Base-by-base conservation (phyloP, 2,329 filamentous ascomycete genomes). In the Diaporthe nobilis region DNA sequence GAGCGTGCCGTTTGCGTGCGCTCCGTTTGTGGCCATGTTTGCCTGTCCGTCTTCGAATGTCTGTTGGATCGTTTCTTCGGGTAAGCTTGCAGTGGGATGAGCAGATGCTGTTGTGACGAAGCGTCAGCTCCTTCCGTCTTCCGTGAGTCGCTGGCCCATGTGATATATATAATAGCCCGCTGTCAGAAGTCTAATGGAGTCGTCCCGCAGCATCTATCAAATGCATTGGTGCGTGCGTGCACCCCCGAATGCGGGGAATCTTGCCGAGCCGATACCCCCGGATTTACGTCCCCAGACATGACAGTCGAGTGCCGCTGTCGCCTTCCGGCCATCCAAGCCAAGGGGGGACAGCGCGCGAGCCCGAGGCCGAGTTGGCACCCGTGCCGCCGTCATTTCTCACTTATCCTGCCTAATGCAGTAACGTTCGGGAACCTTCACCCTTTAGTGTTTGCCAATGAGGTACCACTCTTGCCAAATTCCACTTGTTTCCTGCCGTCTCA, bases 1-100 rank as follows among this genome's bases (percentile, higher is more conserved):
- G 1, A 57, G 55, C 28, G 57, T 17, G 17, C 70, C 57, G 25
- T 65, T 71, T 25, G 47, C 31, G 13, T 65, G 58, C 20, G 49
- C 13, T 15, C 55, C 55, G 49, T 65, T 73, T 1, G 61, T 70
- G 2, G 70, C 57, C 75, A 77, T 77, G 2, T 12, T 72, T 31
- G n/a, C 9, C 12, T 34, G 10, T 7, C 10, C 5, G 2, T 28
- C 47, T 68, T 7, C 7, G 2, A 34, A 6, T 25, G 42, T 51
- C 28, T 22, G 15, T 10, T 15, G 49, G 1, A 17, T 17, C 13
- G 63, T 20, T 3, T 31, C 28, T 51, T 37, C 12, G 2, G 44
- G 1, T 51, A 9, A 20, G 31, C 22, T 53, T 12, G 13, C 60
- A 20, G 8, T 39, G 39, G 13, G 10, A 22, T 39, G 47, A 42